Base-by-base conservation (phyloP, 202 grass and related monocot genomes). In the Zizania palustris region DNA sequence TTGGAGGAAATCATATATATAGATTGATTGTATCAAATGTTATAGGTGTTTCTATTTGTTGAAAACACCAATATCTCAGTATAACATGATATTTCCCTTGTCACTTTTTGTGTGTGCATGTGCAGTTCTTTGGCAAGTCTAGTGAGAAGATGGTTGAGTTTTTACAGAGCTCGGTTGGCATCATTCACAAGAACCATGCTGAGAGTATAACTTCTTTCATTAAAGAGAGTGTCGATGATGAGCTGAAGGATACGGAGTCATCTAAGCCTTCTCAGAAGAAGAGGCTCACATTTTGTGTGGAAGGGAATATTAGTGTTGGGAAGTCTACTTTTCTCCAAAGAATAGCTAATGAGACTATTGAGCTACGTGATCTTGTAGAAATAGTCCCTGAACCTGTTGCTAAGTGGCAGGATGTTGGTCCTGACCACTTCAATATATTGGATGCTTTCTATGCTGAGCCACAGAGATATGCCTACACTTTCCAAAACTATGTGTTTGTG, bases 401-500 rank as follows among this genome's bases (percentile, higher is more conserved):
- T 60, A 99, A 93, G 72, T 99, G 96, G 96, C 96, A 99, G 81
- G 88, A 99, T 79, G 78, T 96, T 58, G 96, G 96, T 9, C 92
- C 92, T 76, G 92, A 99, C 18, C 90, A 99, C 83, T 99, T 99
- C 57, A 96, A 99, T 75, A 91, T 99, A 87, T 79, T 99, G 71
- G 88, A 89, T 85, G 87, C 89, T 45, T 96, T 99, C 79, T 99
- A 99, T 11, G 89, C 80, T 45, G 83, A 99, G 67, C 96, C 96
- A 78, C 66, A 93, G 20, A 85, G 89, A 78, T 99, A 99, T 82
- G 96, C 92, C 68, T 99, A 99, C 72, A 99, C 96, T 8, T 99
- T 99, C 63, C 96, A 99, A 43, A 99, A 99, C 85, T 96, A 99
- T 70, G 96, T 96, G 12, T 99, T 99, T 83, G 90, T 96, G 61